Percentiles rank a stretch among this genome's conserved stretches.
These are phyloP conservation scores for Aciculoconidium aculeatum DNA, from an alignment of 805 yeast genomes.

Conservation along the genomic window DNA sequence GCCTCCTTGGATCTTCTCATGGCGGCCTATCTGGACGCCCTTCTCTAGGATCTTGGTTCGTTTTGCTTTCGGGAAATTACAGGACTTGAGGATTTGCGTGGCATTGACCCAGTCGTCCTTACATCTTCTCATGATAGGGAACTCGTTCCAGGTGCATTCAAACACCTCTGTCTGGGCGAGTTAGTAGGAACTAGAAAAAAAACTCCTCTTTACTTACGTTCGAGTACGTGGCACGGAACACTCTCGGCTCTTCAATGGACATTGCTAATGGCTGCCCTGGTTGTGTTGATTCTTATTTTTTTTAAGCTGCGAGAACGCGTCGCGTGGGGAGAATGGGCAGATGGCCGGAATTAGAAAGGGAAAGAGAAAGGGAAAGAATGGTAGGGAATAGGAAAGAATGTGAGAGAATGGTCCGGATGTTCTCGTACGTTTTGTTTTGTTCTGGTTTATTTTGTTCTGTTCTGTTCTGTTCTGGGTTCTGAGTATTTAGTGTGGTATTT, in stretches of 20 bases:
- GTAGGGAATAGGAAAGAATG: no score
- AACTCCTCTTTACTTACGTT: slow-evolving; percentile 27
- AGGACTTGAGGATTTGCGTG: slow-evolving; percentile 89
- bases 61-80: slow-evolving; percentile 90
- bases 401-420: no score
- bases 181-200: slow-evolving; percentile 4
- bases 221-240: slow-evolving; percentile 41
- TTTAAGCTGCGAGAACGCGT: no score
- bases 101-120: slow-evolving; percentile 96
- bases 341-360: no score
- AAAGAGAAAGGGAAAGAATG: no score
- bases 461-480: no score
- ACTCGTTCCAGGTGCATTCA: slow-evolving; percentile 60
- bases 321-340: no score
- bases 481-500: no score
- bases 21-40: slow-evolving; percentile 85
- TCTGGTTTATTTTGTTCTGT: no score
- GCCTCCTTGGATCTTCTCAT: slow-evolving; percentile 95
- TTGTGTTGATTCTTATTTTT: no score
- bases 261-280: no score
- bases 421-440: no score
- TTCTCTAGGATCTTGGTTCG: slow-evolving; percentile 87
- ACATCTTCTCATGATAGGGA: slow-evolving; percentile 84
- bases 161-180: slow-evolving; percentile 51
- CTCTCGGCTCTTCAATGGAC: slow-evolving; percentile 31